Conservation (phyloP, 1,284 basidiomycete genomes). For the Heterobasidion irregulare region DNA sequence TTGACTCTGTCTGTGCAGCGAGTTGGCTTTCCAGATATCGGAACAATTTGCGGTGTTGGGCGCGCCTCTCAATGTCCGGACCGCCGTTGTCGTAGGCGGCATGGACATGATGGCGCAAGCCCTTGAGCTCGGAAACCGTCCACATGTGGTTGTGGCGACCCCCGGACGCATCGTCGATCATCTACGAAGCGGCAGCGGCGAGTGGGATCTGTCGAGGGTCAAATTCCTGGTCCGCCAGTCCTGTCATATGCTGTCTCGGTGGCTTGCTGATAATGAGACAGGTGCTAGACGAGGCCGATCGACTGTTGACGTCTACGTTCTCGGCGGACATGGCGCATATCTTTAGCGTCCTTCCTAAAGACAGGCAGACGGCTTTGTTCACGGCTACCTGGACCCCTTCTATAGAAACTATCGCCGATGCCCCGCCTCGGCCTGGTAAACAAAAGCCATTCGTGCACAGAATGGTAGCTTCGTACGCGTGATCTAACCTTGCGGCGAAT, state of each 20-base stretch:
- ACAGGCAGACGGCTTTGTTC: constrained; percentile 93
- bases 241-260: not conserved
- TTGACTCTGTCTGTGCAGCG: constrained; percentile 37
- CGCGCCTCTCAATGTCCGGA: constrained; percentile 70
- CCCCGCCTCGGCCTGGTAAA: constrained; percentile 76
- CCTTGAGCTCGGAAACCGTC: constrained; percentile 76
- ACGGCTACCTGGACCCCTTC: constrained; percentile 91
- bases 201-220: constrained; percentile 81
- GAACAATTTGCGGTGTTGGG: constrained; percentile 96
- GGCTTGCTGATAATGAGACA: constrained; percentile 19
- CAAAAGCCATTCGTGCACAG: constrained; percentile 83
- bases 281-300: constrained; percentile 96
- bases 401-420: constrained; percentile 75
- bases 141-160: constrained; percentile 94
- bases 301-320: constrained; percentile 87
- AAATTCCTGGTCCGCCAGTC: constrained; percentile 70
- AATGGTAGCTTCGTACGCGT: constrained; percentile 62
- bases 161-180: constrained; percentile 95
- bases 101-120: constrained; percentile 99
- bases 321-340: constrained; percentile 79
- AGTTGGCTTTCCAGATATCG: constrained; percentile 93
- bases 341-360: constrained; percentile 72
- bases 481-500: not conserved
- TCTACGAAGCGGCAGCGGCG: constrained; percentile 68
- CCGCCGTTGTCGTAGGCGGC: constrained; percentile 90